Conservation (phyloP, 257 asterid species). For the Haberlea rhodopensis region DNA sequence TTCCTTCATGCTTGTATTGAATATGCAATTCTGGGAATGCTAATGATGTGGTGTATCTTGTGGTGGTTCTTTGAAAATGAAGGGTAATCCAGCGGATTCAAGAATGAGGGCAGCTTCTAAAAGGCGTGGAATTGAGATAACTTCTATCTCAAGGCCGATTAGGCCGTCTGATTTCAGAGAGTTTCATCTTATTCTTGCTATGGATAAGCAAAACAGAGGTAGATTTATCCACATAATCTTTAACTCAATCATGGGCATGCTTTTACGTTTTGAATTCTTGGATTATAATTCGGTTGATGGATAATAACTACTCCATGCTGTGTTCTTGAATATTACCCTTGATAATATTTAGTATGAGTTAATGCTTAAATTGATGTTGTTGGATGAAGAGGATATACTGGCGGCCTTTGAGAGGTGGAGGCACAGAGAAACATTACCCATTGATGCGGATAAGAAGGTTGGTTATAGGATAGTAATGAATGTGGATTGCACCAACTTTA, state of each 20-base stretch:
- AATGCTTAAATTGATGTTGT: not conserved
- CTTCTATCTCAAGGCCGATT: constrained; percentile 64
- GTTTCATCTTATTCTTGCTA: constrained; percentile 91
- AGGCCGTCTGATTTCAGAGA: constrained; percentile 77
- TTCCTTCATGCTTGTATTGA: not conserved
- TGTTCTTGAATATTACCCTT: not conserved
- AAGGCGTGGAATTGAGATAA: constrained; percentile 82
- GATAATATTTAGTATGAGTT: not conserved
- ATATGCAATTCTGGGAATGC: not conserved
- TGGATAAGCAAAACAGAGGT: constrained; percentile 93
- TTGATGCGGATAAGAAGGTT: constrained; percentile 62
- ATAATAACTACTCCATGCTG: not conserved
- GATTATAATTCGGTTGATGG: constrained; percentile 19
- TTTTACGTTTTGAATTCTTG: constrained; percentile 8
- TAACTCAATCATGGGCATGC: not conserved
- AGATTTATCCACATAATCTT: not conserved
- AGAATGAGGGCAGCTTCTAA: constrained; percentile 93
- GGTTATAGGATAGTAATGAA: constrained; percentile 11
- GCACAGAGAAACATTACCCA: constrained; percentile 59
- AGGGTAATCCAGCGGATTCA: constrained; percentile 93
- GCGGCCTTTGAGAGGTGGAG: constrained; percentile 72
- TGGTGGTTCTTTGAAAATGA: constrained; percentile 8
- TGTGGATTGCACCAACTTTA: not conserved
- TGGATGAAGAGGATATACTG: constrained; percentile 52
- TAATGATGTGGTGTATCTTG: constrained; percentile 8